Evolutionary conservation across 345 rosid species (phyloP), one percentile per base, ranked within the genome.

Genomic region (Pelargonium nanum): DNA sequence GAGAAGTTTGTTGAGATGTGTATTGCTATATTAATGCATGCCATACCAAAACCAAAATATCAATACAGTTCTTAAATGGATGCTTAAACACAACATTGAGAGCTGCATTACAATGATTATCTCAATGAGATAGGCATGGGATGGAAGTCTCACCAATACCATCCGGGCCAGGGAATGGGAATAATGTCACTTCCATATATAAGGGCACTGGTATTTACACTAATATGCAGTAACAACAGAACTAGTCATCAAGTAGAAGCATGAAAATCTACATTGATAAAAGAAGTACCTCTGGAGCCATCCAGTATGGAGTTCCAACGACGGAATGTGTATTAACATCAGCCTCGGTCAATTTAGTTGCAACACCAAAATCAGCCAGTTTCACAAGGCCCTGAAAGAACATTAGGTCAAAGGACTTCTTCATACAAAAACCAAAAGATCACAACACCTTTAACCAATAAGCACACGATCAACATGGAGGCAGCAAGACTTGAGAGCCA

Each of bases 341-440:
- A 73, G 99, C 96, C 80, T 94, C 99, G 24, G 85, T 94, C 64
- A 94, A 78, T 79, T 94, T 94, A 64, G 99, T 94, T 15, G 99
- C 99, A 68, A 94, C 99, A 71, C 99, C 99, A 83, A 94, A 94
- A 79, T 90, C 99, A 79, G 99, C 99, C 79, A 94, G 97, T 79
- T 94, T 94, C 59, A 94, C 96, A 53, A 94, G 97, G 64, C 97
- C 92, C 97, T 90, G 72, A 57, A 72, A 73, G 63, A 19, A 61
- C 4, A 61, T 15, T 30, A n/a, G 25, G 20, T 52, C 5, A 68
- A 65, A 65, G n/a, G 40, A 28, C 32, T 28, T 2, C 32, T 7
- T 2, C 32, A 7, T 28, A 28, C 32, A 28, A 28, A 28, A 28
- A 28, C 4, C 32, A 3, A 28, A 28, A 28, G 32, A 28, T 15